Evolutionary conservation across 305 asterid genomes (phyloP).

Genomic region (Salvia sclarea): DNA sequence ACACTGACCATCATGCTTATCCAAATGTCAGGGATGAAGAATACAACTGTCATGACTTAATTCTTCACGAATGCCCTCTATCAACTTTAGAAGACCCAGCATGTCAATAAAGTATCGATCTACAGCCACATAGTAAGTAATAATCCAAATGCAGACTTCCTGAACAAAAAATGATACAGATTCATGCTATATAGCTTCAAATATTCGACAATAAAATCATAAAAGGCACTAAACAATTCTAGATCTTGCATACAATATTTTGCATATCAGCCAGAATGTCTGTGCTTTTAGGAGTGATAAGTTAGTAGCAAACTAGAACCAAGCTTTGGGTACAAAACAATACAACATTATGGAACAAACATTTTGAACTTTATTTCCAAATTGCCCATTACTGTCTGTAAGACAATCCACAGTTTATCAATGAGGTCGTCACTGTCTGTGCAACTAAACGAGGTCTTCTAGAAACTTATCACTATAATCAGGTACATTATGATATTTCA

Average conservation of each 20-base stretch:
- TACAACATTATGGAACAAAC: background rate
- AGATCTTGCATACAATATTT: background rate
- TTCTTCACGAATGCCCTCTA: background rate
- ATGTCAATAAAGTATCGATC: background rate
- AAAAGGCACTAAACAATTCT: background rate
- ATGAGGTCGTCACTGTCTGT: background rate
- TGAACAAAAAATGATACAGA: background rate
- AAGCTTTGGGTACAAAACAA: background rate
- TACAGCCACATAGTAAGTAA: background rate
- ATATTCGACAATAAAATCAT: background rate
- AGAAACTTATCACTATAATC: background rate
- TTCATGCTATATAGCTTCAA: background rate
- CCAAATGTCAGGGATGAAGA: conserved; percentile 3
- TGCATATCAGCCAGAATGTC: background rate
- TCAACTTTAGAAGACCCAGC: background rate
- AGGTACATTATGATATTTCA: background rate
- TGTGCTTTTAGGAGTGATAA: background rate
- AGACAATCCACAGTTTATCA: background rate
- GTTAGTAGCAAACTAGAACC: background rate
- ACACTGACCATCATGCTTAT: background rate
- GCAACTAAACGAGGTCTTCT: conserved; percentile 20
- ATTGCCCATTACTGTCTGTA: background rate
- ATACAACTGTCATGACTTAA: background rate
- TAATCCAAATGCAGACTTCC: conserved; percentile 1
- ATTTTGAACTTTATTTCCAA: background rate